Evolutionary conservation across 106 monocot genomes (phyloP).

Genomic region (Xerophyta viscosa): DNA sequence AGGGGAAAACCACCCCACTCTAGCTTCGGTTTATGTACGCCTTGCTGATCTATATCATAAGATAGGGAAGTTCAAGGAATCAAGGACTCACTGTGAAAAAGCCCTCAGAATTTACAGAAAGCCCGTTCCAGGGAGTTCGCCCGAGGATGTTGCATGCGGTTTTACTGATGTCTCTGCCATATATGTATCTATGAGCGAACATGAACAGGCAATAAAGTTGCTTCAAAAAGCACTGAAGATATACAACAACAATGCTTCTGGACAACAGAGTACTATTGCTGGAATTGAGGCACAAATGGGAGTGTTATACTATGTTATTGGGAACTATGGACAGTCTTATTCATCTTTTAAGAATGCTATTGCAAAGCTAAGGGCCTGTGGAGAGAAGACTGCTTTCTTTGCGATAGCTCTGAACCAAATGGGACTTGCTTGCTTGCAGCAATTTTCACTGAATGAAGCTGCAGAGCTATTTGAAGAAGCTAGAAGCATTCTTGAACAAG

Average conservation of each 20-base stretch:
- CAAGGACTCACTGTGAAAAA: conserved; percentile 70
- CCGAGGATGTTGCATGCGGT: conserved; percentile 72
- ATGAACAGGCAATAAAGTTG: conserved; percentile 74
- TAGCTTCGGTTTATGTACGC: conserved; percentile 32
- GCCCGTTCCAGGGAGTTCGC: conserved; percentile 43
- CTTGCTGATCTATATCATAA: conserved; percentile 37
- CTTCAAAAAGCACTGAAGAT: conserved; percentile 73
- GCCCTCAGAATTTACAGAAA: conserved; percentile 71
- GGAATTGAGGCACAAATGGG: conserved; percentile 96
- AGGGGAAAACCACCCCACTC: conserved; percentile 24
- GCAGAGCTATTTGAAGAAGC: conserved; percentile 80
- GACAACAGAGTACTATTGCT: conserved; percentile 80
- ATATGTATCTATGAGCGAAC: conserved; percentile 73
- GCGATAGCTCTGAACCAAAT: conserved; percentile 89
- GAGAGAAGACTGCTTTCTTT: conserved; percentile 80
- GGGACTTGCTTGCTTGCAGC: conserved; percentile 79
- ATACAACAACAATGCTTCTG: conserved; percentile 49
- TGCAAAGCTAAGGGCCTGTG: conserved; percentile 68
- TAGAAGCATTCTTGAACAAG: conserved; percentile 58
- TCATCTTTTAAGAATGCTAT: conserved; percentile 48
- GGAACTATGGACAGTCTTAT: conserved; percentile 63
- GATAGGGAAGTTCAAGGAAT: conserved; percentile 69
- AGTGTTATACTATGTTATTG: conserved; percentile 65
- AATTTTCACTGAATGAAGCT: conserved; percentile 69
- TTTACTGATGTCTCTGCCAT: conserved; percentile 71